Conservation (phyloP, 1,139 yeast genomes). For the Candida sojae region DNA sequence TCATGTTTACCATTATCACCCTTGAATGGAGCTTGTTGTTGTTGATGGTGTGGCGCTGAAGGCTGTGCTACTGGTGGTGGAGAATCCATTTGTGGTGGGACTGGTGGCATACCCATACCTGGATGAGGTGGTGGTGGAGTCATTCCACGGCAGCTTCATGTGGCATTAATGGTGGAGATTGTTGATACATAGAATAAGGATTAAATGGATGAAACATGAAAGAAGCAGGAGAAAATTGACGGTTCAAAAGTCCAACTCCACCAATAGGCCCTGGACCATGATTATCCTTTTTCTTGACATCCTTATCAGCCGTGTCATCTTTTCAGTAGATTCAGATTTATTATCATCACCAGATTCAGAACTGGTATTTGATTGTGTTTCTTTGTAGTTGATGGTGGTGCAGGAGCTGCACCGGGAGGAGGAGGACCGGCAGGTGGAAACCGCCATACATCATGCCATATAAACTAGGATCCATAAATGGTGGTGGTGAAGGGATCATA, state of each 20-base stretch:
- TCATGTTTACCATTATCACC: slow-evolving; percentile 2
- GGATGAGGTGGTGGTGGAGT: slow-evolving; percentile 10
- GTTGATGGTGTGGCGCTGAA: not conserved
- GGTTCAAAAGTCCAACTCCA: slow-evolving; percentile 45
- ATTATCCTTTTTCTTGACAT: not conserved
- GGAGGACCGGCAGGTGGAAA: slow-evolving; percentile 9
- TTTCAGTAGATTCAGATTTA: not conserved
- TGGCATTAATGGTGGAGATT: slow-evolving; percentile 28
- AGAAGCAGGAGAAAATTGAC: slow-evolving; percentile 30
- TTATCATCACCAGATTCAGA: slow-evolving; percentile 9
- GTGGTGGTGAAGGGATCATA: slow-evolving; percentile 39
- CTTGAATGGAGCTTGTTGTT: not conserved
- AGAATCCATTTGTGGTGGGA: not conserved
- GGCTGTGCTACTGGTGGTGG: not conserved
- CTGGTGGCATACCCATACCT: slow-evolving; percentile 1
- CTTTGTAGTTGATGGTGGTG: slow-evolving; percentile 3
- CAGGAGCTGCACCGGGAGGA: slow-evolving; percentile 1
- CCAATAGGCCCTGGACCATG: slow-evolving; percentile 21
- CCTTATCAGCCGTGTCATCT: slow-evolving; percentile 1
- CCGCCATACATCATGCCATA: slow-evolving; percentile 31
- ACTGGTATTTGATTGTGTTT: slow-evolving; percentile 5
- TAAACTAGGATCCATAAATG: slow-evolving; percentile 41
- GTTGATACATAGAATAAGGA: slow-evolving; percentile 49
- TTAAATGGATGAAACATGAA: slow-evolving; percentile 53
- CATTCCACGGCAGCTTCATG: slow-evolving; percentile 9